Evolutionary conservation across 139 green algal genomes (phyloP), one percentile per base, ranked within the genome.

Genomic region (Picochlorum costavermella): DNA sequence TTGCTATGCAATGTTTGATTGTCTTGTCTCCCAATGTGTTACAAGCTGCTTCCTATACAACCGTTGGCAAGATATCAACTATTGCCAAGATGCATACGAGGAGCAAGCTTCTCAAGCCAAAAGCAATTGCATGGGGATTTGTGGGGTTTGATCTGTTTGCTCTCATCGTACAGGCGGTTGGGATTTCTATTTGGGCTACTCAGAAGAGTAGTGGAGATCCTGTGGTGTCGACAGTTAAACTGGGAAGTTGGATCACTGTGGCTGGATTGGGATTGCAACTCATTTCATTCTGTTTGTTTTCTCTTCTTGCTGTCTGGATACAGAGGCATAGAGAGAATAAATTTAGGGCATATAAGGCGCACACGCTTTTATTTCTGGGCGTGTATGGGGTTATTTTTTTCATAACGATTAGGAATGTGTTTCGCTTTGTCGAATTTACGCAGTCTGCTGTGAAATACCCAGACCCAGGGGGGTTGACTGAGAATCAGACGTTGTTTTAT

Each of bases 401-500:
- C 0, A 25, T 64, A 5, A 31, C 23, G 6, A 64, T 64, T 11
- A 48, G 58, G 16, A 64, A 64, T 53, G 56, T 64, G 23, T 64
- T 49, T 17, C 10, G 58, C 6, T 64, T 64, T 51, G 58, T 64
- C 12, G 58, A 64, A 56, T 64, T 64, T 29, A 30, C 25, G 10
- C 58, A 64, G 25, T 29, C 20, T 16, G 58, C 58, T 17, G n/a
- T 64, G 17, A 51, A 17, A 6, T 29, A 64, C 13, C 50, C 50
- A 56, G 25, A 64, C 12, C 12, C 43, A 12, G 20, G 25, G 56
- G 58, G 20, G 13, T n/a, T 64, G n/a, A n/a, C 58, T 20, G 58
- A 64, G 56, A 64, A 64, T 6, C 20, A 64, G 25, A 30, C 43
- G 10, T 28, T 64, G 20, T 64, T 64, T 30, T 64, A 64, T 17